Evolutionary conservation across 495 filamentous ascomycete species (phyloP).

Genomic region (Tuber umbilicatum): DNA sequence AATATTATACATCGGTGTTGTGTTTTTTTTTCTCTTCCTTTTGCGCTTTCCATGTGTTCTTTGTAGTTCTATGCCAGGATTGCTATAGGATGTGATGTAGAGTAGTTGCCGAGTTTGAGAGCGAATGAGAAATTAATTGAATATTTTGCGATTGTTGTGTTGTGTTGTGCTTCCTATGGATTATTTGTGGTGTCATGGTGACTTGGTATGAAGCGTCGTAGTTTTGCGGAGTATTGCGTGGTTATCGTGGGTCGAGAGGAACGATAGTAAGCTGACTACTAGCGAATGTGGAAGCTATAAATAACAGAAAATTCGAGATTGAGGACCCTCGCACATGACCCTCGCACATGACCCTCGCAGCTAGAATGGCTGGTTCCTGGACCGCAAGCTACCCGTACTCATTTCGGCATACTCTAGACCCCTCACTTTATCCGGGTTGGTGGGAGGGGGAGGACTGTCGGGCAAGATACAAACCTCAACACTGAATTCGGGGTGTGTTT

Average conservation of each 20-base stretch:
- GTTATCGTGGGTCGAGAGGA: background rate
- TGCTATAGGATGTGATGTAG: background rate
- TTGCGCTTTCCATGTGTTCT: background rate
- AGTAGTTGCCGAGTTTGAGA: background rate
- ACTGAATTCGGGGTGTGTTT: background rate
- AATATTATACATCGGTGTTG: background rate
- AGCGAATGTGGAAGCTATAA: background rate
- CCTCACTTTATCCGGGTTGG: background rate
- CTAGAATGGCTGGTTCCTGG: background rate
- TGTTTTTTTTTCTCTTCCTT: background rate
- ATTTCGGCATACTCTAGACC: background rate
- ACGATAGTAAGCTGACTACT: background rate
- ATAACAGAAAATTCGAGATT: background rate
- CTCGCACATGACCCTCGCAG: background rate
- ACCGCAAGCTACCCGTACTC: background rate
- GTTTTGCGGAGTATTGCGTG: background rate
- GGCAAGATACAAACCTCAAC: background rate
- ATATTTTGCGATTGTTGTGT: background rate
- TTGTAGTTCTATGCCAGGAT: background rate
- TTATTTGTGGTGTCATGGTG: background rate
- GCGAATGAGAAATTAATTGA: background rate
- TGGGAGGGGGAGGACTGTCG: background rate
- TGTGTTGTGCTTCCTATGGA: background rate
- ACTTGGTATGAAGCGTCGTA: background rate
- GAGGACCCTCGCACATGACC: no score